These are phyloP conservation scores for Mycena albidolilacea DNA, from an alignment of 768 basidiomycete genomes.

Conservation along the genomic window DNA sequence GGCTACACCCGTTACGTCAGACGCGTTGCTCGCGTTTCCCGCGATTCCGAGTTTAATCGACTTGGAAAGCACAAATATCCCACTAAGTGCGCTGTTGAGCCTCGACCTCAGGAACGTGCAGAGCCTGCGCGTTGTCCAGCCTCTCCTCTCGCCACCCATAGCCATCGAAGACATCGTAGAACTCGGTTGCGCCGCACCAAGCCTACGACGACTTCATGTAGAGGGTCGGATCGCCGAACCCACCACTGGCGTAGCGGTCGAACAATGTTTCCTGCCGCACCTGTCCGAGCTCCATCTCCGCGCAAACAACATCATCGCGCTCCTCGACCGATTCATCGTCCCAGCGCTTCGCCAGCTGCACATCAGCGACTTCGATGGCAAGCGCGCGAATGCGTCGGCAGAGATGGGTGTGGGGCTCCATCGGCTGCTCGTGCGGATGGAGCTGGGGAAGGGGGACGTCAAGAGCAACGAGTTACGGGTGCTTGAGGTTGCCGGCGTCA, in stretches of 20 bases:
- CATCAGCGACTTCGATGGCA: conserved; percentile 55
- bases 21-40: conserved; percentile 31
- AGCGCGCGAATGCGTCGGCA: conserved; percentile 44
- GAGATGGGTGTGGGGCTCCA: conserved; percentile 48
- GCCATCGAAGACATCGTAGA: conserved; percentile 38
- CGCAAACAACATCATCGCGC: conserved; percentile 51
- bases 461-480: conserved; percentile 41
- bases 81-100: conserved; percentile 40
- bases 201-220: conserved; percentile 41
- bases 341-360: conserved; percentile 49
- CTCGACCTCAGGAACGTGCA: conserved; percentile 39
- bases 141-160: conserved; percentile 45
- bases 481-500: conserved; percentile 48
- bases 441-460: conserved; percentile 42
- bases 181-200: conserved; percentile 38
- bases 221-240: conserved; percentile 43
- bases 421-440: conserved; percentile 51
- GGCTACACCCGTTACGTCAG: conserved; percentile 13
- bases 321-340: conserved; percentile 50
- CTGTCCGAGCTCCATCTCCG: conserved; percentile 50
- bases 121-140: conserved; percentile 43
- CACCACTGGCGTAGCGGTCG: background rate
- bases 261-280: conserved; percentile 29
- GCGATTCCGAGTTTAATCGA: conserved; percentile 26
- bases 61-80: conserved; percentile 44